Evolutionary conservation across 257 asterid species (phyloP).

Genomic region (Solanum corneliomulleri): DNA sequence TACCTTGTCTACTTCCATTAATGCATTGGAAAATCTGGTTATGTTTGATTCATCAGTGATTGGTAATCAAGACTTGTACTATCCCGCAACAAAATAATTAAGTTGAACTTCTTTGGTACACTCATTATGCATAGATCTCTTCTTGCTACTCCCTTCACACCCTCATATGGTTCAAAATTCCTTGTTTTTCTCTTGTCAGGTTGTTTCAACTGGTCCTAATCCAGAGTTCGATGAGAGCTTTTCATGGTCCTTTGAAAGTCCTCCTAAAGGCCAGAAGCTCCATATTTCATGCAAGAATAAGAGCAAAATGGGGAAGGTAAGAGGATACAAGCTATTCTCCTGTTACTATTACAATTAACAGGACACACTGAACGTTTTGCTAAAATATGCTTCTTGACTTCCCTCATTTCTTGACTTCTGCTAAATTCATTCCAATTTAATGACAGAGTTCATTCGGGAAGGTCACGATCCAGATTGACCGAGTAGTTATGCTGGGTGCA

Average conservation of each 20-base stretch:
- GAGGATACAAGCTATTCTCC: not conserved
- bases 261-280: conserved; percentile 98
- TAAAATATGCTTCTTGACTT: not conserved
- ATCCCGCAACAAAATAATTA: not conserved
- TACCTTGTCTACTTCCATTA: not conserved
- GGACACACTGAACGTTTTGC: not conserved
- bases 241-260: conserved; percentile 93
- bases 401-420: not conserved
- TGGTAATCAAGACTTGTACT: not conserved
- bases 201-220: conserved; percentile 89
- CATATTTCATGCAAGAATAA: conserved; percentile 99
- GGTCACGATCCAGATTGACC: conserved; percentile 95
- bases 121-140: not conserved
- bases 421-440: not conserved
- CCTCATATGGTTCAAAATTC: not conserved
- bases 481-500: conserved; percentile 96
- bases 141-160: not conserved
- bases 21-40: not conserved
- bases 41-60: not conserved
- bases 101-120: not conserved
- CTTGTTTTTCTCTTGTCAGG: conserved; percentile 26
- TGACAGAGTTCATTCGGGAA: conserved; percentile 91
- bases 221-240: conserved; percentile 98
- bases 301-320: conserved; percentile 99
- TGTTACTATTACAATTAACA: not conserved